Conservation (phyloP, 2,329 filamentous ascomycete genomes). For the Aurifilum marmelostoma region DNA sequence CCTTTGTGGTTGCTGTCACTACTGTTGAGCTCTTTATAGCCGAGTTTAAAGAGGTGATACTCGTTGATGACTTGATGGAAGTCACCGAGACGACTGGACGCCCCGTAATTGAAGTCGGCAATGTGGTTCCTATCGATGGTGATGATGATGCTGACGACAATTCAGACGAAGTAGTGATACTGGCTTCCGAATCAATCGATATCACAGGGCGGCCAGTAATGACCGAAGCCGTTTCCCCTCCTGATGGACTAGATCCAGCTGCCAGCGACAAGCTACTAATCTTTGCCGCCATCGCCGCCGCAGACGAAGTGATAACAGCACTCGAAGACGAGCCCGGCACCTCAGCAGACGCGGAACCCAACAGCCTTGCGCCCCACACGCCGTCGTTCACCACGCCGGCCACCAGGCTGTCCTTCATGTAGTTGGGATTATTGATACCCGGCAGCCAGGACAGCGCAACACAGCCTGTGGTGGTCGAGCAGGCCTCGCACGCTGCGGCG, state of each 20-base stretch:
- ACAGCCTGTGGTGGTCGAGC: conserved; percentile 26
- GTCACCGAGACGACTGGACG: neutral
- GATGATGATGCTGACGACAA: neutral
- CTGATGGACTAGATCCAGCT: neutral
- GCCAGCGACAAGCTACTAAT: neutral
- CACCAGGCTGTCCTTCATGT: conserved; percentile 27
- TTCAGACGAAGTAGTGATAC: neutral
- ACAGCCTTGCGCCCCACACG: conserved; percentile 26
- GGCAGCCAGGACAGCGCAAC: conserved; percentile 27
- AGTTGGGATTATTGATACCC: conserved; percentile 21
- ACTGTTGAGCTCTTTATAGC: neutral
- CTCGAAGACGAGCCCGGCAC: neutral
- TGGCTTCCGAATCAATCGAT: neutral
- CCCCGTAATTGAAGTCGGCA: neutral
- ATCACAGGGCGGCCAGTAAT: neutral
- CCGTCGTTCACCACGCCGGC: conserved; percentile 13
- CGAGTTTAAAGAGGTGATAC: neutral
- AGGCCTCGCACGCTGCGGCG: conserved; percentile 22
- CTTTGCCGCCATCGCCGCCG: neutral
- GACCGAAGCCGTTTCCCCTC: too few species aligned
- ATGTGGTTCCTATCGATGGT: neutral
- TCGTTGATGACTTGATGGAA: neutral
- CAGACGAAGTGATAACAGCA: neutral
- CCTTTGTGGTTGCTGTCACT: neutral
- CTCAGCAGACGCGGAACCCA: conserved; percentile 2